phyloP scores from a whole-genome alignment of 192 early-diverging fungal species.

The Thamnidium elegans region DNA sequence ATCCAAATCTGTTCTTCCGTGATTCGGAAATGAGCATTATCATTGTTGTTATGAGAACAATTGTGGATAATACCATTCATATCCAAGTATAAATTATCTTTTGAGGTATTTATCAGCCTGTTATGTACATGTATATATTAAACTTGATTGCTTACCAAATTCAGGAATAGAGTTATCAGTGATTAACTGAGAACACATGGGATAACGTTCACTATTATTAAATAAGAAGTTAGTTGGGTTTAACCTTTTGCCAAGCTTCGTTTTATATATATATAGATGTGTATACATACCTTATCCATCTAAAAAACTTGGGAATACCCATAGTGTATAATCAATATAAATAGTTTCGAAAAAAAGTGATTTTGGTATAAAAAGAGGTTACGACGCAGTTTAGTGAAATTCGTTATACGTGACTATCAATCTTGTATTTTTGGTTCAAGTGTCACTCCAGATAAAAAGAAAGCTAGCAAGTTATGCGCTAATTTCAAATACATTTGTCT shows the following conservation, averaged over 20 bases:
- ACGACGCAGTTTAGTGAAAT: too few relatives aligned
- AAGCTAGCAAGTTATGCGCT: too few relatives aligned
- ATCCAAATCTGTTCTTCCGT: constrained; percentile 94
- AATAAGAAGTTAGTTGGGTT: not conserved
- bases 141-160: constrained; percentile 61
- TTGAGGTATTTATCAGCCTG: not conserved
- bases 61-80: constrained; percentile 99
- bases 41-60: constrained; percentile 92
- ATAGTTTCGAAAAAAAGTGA: too few relatives aligned
- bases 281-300: constrained; percentile 80
- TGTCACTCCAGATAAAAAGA: too few relatives aligned
- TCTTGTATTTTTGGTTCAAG: too few relatives aligned
- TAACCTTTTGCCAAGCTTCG: not conserved
- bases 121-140: not conserved
- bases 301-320: constrained; percentile 94
- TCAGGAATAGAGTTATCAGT: constrained; percentile 90
- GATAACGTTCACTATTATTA: constrained; percentile 81
- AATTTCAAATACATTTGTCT: too few relatives aligned
- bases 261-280: not conserved
- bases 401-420: too few relatives aligned
- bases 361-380: too few relatives aligned
- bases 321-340: constrained; percentile 35
- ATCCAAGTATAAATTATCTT: constrained; percentile 96
- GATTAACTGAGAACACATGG: constrained; percentile 88
- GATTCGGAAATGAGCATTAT: constrained; percentile 80